Base-by-base conservation (phyloP, 2,329 filamentous ascomycete genomes). In the Fusarium siculi region DNA sequence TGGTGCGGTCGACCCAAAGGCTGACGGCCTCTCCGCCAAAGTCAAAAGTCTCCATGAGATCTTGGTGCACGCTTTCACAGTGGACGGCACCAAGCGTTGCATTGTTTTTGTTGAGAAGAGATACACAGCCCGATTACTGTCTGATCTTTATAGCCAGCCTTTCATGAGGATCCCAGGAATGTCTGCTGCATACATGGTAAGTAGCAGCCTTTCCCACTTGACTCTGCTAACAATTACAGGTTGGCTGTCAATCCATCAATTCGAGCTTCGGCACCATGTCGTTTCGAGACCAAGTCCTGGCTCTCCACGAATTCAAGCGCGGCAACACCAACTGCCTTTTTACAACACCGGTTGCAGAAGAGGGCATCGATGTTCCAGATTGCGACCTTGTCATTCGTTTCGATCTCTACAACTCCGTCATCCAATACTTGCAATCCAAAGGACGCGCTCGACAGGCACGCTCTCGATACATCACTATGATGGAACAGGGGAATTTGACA, bases 381-480 rank as follows among this genome's bases (percentile, higher is more conserved):
- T 93, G 91, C 79, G 92, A 92, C 72, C 79, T 92, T 2, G 85
- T 93, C 36, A 85, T 93, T 66, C 84, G 95, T 5, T 99, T 98
- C 77, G 94, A 98, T 79, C 87, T 97, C 5, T 97, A 95, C 81
- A 87, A 88, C 16, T 98, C 96, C 0, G 91, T 97, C 81, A 98
- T 98, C 58, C 93, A 97, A 78, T 98, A 98, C 79, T 91, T 98
- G 25, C 96, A 99, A 80, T 98, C 95, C 19, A 90, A 94, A 70
- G 96, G 96, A 1, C 90, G 96, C 60, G 96, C 96, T 18, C 89
- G 96, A 43, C 93, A 94, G 76, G 81, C 84, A 2, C 88, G 92
- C 61, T 98, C 96, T 0, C 91, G 89, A 71, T 98, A 96, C 80
- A 88, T 95, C 39, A 93, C 93, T 77, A 95, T 99, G 93, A 80